phyloP scores from a whole-genome alignment of 768 basidiomycete genomes.

The Termitomyces sp. region DNA sequence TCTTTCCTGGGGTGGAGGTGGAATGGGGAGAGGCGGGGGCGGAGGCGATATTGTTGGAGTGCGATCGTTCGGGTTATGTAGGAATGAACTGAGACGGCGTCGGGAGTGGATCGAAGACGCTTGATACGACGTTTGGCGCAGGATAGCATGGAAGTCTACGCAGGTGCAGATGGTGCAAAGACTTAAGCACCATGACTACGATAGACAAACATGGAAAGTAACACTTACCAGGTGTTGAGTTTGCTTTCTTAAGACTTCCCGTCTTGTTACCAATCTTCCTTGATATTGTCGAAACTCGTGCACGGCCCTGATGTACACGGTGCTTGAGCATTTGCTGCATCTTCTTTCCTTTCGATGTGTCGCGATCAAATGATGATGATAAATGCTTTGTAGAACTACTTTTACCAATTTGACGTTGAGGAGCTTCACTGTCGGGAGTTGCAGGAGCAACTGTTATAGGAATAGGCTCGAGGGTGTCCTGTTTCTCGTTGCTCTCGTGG shows the following conservation, averaged over 20 bases:
- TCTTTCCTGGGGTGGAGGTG: slow-evolving; percentile 27
- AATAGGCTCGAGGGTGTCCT: slow-evolving; percentile 22
- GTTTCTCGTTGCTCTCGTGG: slow-evolving; percentile 2
- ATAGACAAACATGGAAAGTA: background rate
- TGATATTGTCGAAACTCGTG: slow-evolving; percentile 71
- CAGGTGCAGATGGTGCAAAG: background rate
- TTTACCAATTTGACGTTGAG: background rate
- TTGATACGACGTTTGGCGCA: slow-evolving; percentile 61
- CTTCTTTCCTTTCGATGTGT: slow-evolving; percentile 64
- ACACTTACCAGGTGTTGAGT: slow-evolving; percentile 63
- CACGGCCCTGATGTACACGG: slow-evolving; percentile 70
- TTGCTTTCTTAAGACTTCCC: slow-evolving; percentile 53
- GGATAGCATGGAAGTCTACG: slow-evolving; percentile 65
- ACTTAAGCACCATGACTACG: background rate
- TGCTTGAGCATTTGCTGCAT: slow-evolving; percentile 73
- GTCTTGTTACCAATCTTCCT: slow-evolving; percentile 66
- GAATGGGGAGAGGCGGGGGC: slow-evolving; percentile 44
- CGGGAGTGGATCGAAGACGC: slow-evolving; percentile 85
- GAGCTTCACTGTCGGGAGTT: slow-evolving; percentile 37
- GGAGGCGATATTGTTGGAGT: slow-evolving; percentile 35
- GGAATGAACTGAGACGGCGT: slow-evolving; percentile 49
- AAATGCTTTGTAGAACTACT: slow-evolving; percentile 27
- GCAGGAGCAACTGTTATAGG: slow-evolving; percentile 65
- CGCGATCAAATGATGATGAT: slow-evolving; percentile 33
- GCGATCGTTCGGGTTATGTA: slow-evolving; percentile 33